Percentiles rank a stretch among this genome's conserved stretches.
Evolutionary conservation across 2,329 filamentous ascomycete genomes (phyloP).

Genomic region (Aureobasidium mangrovei): DNA sequence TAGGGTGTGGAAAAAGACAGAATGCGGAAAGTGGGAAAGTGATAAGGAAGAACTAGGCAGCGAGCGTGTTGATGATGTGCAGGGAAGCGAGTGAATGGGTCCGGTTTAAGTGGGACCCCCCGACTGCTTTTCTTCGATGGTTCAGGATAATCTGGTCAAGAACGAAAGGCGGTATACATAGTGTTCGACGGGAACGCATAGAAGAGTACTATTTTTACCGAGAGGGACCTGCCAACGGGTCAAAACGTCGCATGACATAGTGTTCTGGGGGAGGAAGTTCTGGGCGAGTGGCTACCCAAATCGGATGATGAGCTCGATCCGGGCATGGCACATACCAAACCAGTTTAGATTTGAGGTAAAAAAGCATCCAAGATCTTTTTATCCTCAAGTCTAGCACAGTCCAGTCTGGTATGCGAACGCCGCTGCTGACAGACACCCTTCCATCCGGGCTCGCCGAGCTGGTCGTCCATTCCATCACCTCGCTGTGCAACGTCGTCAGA

Average conservation of each 20-base stretch:
- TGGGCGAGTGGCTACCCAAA: slow-evolving; percentile 9
- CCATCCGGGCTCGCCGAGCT: slow-evolving; percentile 4
- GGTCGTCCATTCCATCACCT: slow-evolving; percentile 10
- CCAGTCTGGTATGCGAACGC: slow-evolving; percentile 2
- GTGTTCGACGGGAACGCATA: slow-evolving; percentile 9
- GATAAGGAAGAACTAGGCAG: slow-evolving; percentile 9
- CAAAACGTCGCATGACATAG: slow-evolving; percentile 14
- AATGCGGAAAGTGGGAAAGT: slow-evolving; percentile 3
- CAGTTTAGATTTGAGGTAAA: slow-evolving; percentile 6
- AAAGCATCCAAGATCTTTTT: slow-evolving; percentile 6
- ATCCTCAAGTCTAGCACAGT: slow-evolving; percentile 1
- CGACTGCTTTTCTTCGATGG: slow-evolving; percentile 10
- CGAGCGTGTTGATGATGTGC: slow-evolving; percentile 12
- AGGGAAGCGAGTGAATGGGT: slow-evolving; percentile 13
- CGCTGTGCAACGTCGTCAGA: background rate
- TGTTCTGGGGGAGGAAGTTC: slow-evolving; percentile 1
- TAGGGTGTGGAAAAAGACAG: background rate
- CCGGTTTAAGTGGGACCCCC: slow-evolving; percentile 13
- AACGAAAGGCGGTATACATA: slow-evolving; percentile 14
- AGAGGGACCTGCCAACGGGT: slow-evolving; percentile 12
- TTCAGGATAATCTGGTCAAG: slow-evolving; percentile 10
- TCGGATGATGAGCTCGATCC: slow-evolving; percentile 8
- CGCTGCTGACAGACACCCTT: slow-evolving; percentile 6
- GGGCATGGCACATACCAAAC: slow-evolving; percentile 4
- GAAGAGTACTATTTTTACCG: slow-evolving; percentile 13